A percentile compares a stretch with the other conserved stretches of the same genome.
Conservation (phyloP, 2,329 filamentous ascomycete genomes). For the Pseudopithomyces maydicus region DNA sequence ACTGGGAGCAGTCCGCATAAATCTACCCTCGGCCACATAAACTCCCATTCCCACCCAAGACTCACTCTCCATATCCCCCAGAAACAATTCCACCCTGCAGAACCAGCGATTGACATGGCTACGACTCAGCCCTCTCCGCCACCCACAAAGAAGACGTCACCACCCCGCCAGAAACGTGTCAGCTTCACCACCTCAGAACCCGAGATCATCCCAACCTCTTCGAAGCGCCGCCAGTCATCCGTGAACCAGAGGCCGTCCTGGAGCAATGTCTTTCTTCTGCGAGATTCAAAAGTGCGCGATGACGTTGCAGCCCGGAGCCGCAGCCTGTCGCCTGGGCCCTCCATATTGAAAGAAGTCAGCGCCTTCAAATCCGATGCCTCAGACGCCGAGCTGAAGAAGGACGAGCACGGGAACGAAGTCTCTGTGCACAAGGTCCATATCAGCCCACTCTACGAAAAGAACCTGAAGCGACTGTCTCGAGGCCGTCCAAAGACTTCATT, state of each 20-base stretch:
- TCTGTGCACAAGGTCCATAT: neutral
- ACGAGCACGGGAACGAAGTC: conserved; percentile 1
- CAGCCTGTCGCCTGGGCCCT: conserved; percentile 4
- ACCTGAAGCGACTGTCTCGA: conserved; percentile 3
- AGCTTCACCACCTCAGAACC: neutral
- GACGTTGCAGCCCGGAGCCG: neutral
- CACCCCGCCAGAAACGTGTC: conserved; percentile 5
- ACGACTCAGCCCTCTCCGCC: neutral
- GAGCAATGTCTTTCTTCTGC: conserved; percentile 6
- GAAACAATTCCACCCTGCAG: neutral
- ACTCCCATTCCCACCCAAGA: neutral
- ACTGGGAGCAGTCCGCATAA: neutral
- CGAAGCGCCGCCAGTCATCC: conserved; percentile 3
- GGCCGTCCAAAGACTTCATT: neutral
- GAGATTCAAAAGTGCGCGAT: conserved; percentile 1
- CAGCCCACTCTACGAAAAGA: conserved; percentile 1
- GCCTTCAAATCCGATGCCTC: conserved; percentile 2
- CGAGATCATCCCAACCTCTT: conserved; percentile 1
- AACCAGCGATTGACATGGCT: neutral
- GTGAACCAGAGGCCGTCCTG: conserved; percentile 1
- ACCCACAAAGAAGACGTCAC: neutral
- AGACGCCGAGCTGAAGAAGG: conserved; percentile 1
- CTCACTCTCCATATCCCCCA: neutral
- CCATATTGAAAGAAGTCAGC: conserved; percentile 3
- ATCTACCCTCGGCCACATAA: neutral